phyloP scores from a whole-genome alignment of 257 asterid species.

The Nicotiana tabacum region DNA sequence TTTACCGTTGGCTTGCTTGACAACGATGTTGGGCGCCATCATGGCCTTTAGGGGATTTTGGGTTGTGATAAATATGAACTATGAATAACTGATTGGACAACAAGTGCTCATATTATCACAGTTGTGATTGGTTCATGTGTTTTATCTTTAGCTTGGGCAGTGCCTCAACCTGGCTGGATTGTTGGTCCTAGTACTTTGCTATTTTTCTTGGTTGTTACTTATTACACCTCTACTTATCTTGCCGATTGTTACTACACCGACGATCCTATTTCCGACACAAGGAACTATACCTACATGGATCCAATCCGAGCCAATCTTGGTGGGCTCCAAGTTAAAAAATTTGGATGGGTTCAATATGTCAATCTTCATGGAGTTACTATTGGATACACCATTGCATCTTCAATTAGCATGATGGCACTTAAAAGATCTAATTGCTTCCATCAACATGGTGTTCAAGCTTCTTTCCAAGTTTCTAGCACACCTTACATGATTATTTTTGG shows the following conservation, averaged over 20 bases:
- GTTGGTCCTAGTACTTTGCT: slow-evolving; percentile 16
- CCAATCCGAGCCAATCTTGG: slow-evolving; percentile 43
- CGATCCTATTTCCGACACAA: slow-evolving; percentile 35
- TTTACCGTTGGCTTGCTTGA: no score
- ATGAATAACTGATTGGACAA: no score
- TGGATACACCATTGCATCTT: slow-evolving; percentile 88
- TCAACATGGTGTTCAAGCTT: slow-evolving; percentile 28
- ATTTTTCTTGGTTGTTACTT: slow-evolving; percentile 37
- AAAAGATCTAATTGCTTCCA: slow-evolving; percentile 41
- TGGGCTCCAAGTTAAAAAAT: slow-evolving; percentile 75
- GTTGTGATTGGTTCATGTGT: no score
- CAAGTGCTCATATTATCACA: no score
- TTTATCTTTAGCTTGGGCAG: no score
- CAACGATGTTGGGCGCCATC: no score
- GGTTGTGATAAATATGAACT: no score
- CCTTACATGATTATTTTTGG: slow-evolving; percentile 53
- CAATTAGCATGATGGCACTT: slow-evolving; percentile 54
- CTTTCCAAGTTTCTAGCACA: slow-evolving; percentile 36
- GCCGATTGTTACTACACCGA: slow-evolving; percentile 41
- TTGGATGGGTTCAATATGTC: slow-evolving; percentile 71
- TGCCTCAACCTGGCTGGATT: no score
- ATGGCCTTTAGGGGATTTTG: no score
- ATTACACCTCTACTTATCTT: slow-evolving; percentile 19
- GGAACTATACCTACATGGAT: slow-evolving; percentile 53
- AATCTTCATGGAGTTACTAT: slow-evolving; percentile 85